A percentile compares a stretch with the other conserved stretches of the same genome.
These are phyloP conservation scores for Mortierella alpina DNA, from an alignment of 192 early-diverging fungal genomes.

Conservation along the genomic window DNA sequence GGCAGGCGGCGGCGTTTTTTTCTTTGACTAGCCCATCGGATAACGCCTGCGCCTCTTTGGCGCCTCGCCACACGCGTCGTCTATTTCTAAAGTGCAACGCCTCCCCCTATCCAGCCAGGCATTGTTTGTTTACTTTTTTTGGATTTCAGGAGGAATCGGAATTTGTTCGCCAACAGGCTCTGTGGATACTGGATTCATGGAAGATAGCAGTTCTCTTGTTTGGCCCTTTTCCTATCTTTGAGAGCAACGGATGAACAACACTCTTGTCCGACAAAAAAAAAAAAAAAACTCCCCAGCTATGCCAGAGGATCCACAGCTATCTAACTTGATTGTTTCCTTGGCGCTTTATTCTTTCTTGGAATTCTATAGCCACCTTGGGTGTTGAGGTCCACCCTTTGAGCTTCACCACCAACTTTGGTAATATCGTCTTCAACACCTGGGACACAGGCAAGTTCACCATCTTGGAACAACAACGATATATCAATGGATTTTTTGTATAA, in stretches of 20 bases:
- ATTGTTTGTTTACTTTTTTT: neutral
- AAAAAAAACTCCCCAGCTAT: neutral
- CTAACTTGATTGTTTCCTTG: neutral
- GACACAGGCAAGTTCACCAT: slow-evolving; percentile 73
- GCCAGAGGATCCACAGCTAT: neutral
- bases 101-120: neutral
- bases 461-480: neutral
- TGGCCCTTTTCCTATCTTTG: neutral
- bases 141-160: too few species aligned
- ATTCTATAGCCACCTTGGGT: slow-evolving; percentile 90
- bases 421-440: slow-evolving; percentile 99
- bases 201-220: neutral
- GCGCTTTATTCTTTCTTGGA: slow-evolving; percentile 2
- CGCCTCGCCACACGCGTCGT: too few species aligned
- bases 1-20: too few species aligned
- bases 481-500: too few species aligned
- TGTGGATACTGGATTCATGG: too few species aligned
- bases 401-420: slow-evolving; percentile 98
- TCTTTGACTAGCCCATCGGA: too few species aligned
- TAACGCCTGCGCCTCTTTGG: too few species aligned
- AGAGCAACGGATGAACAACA: too few species aligned
- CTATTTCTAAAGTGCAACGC: too few species aligned
- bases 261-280: neutral
- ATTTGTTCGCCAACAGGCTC: too few species aligned
- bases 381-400: slow-evolving; percentile 98